A percentile compares a stretch with the other conserved stretches of the same genome.
Evolutionary conservation across 192 early-diverging fungal genomes (phyloP).

Genomic region (Coemansia sp.): DNA sequence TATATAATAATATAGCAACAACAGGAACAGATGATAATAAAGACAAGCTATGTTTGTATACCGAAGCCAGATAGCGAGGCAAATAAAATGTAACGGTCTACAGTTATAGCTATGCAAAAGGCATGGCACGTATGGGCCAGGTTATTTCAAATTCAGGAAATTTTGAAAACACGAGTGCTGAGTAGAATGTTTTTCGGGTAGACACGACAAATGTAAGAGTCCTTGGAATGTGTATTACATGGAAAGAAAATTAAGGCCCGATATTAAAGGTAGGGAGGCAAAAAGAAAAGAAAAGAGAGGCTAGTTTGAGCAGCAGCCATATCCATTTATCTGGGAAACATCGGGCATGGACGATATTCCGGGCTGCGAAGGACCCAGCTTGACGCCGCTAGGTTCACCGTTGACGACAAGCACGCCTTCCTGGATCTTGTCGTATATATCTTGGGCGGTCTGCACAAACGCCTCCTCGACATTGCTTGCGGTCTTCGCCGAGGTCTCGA

Average conservation of each 20-base stretch:
- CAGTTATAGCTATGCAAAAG: not conserved
- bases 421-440: constrained; percentile 80
- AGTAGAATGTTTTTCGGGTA: too few species aligned
- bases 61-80: too few species aligned
- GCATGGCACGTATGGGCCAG: not conserved
- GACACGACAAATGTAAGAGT: too few species aligned
- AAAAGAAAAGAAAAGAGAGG: not conserved
- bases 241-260: not conserved
- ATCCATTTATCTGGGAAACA: constrained; percentile 45
- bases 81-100: not conserved
- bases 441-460: constrained; percentile 75
- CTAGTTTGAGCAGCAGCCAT: constrained; percentile 36
- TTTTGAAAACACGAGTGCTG: too few species aligned
- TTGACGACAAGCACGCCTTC: constrained; percentile 69
- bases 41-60: too few species aligned
- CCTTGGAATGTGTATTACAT: not conserved
- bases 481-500: constrained; percentile 90
- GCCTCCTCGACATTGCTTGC: constrained; percentile 82
- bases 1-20: too few species aligned
- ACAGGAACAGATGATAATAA: too few species aligned
- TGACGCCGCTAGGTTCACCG: constrained; percentile 64
- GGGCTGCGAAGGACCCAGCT: constrained; percentile 63
- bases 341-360: constrained; percentile 61
- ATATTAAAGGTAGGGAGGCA: not conserved
- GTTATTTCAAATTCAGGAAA: not conserved